Evolutionary conservation across 352 stramenopile genomes (phyloP), one percentile per base, ranked within the genome.

Genomic region (Phytophthora sansomeana): DNA sequence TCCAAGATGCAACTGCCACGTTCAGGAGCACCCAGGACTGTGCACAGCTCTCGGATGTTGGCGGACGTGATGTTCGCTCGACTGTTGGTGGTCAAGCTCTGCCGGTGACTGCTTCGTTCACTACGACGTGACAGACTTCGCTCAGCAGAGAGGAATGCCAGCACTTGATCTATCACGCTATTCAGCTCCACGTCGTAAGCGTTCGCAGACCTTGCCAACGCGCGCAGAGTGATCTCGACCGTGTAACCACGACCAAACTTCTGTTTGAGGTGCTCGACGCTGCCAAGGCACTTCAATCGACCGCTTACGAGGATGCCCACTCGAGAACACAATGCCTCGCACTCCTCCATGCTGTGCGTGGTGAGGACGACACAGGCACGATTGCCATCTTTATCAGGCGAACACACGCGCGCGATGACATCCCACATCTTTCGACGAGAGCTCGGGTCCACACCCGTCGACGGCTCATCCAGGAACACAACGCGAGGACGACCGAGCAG

Each of bases 181-280:
- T 58, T 42, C 17, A 72, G 46, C 44, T 75, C 62, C 1, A 16
- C 24, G 13, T 39, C 19, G 3, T 68, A 46, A 14, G 32, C 19
- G 21, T n/a, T 30, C n/a, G 48, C 16, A 82, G 16, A 32, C 19
- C 9, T 67, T n/a, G 67, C 47, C 11, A 71, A 68, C 5, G 75
- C 57, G 4, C 69, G 52, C 0, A 93, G 58, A 17, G 85, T 89
- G 17, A 90, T 76, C 19, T 98, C 90, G 16, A 99, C 77, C 16
- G 96, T 93, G 74, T 93, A 99, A 1, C 96, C 97, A 41, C 90
- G 77, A n/a, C 97, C 97, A 72, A 99, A 99, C 61, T 97, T 98
- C 59, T 87, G 90, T 77, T 99, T 99, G 44, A 99, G 72, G 65
- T 98, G 94, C 73, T 98, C 78, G 3, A 91, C 77, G 13, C 72